A percentile compares a stretch with the other conserved stretches of the same genome.
phyloP scores from a whole-genome alignment of 1,284 basidiomycete genomes.

The Ceratobasidium sp. region DNA sequence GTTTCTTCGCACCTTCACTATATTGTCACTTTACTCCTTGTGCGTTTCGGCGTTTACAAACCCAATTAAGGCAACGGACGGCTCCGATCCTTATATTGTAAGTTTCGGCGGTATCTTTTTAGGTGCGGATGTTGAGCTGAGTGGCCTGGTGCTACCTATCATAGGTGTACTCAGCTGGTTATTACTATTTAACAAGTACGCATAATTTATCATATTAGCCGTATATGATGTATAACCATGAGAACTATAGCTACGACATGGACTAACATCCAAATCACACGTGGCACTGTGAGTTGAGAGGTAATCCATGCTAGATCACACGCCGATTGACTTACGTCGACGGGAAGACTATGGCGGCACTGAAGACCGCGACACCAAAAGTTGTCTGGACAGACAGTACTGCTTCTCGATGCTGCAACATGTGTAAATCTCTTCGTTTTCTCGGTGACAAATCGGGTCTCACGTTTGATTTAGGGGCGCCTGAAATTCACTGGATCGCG shows the following conservation, averaged over 20 bases:
- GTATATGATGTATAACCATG: background rate
- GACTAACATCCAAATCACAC: conserved; percentile 60
- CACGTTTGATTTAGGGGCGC: conserved; percentile 31
- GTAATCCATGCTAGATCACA: background rate
- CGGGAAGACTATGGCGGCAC: conserved; percentile 56
- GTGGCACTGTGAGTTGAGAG: conserved; percentile 52
- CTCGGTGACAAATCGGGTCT: too few relatives aligned
- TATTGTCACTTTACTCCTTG: conserved; percentile 9
- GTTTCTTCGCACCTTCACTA: background rate
- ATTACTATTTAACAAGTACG: conserved; percentile 52
- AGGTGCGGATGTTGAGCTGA: background rate
- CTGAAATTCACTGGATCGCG: conserved; percentile 45
- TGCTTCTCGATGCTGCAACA: conserved; percentile 57
- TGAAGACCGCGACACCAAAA: conserved; percentile 59
- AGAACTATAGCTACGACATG: conserved; percentile 58
- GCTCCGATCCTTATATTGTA: conserved; percentile 59
- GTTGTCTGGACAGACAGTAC: conserved; percentile 59
- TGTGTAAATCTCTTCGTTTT: too few relatives aligned
- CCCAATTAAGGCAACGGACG: conserved; percentile 55
- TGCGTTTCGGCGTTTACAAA: conserved; percentile 43
- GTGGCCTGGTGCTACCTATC: background rate
- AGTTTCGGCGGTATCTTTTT: background rate
- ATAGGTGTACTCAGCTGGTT: conserved; percentile 58
- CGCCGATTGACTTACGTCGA: background rate
- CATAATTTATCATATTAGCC: background rate